Conservation (phyloP, 352 stramenopile genomes). For the Globisporangium lucens region DNA sequence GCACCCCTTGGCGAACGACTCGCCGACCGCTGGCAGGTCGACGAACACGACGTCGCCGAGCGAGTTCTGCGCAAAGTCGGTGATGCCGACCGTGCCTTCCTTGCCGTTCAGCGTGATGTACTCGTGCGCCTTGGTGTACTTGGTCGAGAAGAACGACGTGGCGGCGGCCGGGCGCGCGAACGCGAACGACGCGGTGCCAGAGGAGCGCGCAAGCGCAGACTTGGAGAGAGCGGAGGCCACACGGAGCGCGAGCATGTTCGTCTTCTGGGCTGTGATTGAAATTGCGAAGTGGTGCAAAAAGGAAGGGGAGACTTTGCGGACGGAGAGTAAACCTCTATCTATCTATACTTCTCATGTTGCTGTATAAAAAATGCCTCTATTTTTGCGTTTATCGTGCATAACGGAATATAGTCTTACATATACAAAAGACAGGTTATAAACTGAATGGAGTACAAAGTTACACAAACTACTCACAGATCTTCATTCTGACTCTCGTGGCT, state of each 20-base stretch:
- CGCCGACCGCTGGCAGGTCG: slow-evolving; percentile 93
- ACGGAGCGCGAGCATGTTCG: slow-evolving; percentile 47
- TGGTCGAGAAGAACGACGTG: slow-evolving; percentile 70
- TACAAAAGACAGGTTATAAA: too few species aligned
- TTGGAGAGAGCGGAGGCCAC: slow-evolving; percentile 51
- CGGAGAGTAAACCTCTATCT: too few species aligned
- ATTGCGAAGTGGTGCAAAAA: neutral
- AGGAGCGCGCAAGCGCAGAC: slow-evolving; percentile 32
- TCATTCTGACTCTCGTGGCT: too few species aligned
- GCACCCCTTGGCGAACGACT: slow-evolving; percentile 92
- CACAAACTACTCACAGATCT: too few species aligned
- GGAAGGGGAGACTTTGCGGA: neutral
- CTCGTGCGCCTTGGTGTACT: slow-evolving; percentile 86
- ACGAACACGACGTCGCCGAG: slow-evolving; percentile 98
- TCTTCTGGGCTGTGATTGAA: neutral
- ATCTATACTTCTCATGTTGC: too few species aligned
- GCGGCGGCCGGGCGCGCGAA: slow-evolving; percentile 37
- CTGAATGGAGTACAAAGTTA: too few species aligned
- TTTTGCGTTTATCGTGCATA: too few species aligned
- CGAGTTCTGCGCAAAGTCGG: slow-evolving; percentile 96
- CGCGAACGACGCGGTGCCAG: slow-evolving; percentile 34
- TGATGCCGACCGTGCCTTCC: slow-evolving; percentile 94
- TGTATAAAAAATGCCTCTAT: too few species aligned
- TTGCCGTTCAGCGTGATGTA: slow-evolving; percentile 81
- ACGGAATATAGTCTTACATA: too few species aligned